These are phyloP conservation scores for Stemphylium vesicarium DNA, from an alignment of 2,329 filamentous ascomycete species.

Conservation along the genomic window DNA sequence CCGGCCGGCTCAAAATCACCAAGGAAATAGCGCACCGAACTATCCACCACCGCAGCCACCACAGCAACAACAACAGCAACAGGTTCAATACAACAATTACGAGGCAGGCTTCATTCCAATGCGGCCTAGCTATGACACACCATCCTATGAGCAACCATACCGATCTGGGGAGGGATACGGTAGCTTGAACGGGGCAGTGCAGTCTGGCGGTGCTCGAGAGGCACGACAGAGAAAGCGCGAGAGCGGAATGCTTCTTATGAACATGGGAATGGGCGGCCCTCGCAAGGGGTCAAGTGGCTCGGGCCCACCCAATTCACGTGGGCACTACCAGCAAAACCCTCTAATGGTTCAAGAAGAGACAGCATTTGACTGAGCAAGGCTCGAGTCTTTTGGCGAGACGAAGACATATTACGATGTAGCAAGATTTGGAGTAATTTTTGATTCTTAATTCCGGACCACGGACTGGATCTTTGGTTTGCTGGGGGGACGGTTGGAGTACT, in stretches of 20 bases:
- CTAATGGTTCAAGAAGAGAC: slow-evolving; percentile 39
- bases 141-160: slow-evolving; percentile 38
- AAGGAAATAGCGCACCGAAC: slow-evolving; percentile 26
- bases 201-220: slow-evolving; percentile 36
- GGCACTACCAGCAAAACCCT: slow-evolving; percentile 19
- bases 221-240: slow-evolving; percentile 44
- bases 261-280: slow-evolving; percentile 42
- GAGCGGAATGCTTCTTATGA: slow-evolving; percentile 50
- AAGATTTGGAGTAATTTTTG: slow-evolving; percentile 37
- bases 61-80: slow-evolving; percentile 28
- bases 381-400: slow-evolving; percentile 2
- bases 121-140: slow-evolving; percentile 56
- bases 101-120: slow-evolving; percentile 61
- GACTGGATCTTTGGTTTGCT: slow-evolving; percentile 34
- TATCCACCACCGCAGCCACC: slow-evolving; percentile 35
- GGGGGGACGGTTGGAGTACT: not conserved
- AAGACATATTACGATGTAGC: slow-evolving; percentile 18
- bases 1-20: slow-evolving; percentile 32
- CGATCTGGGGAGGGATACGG: slow-evolving; percentile 40
- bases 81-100: slow-evolving; percentile 39
- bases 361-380: slow-evolving; percentile 36
- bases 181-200: slow-evolving; percentile 43
- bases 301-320: slow-evolving; percentile 22
- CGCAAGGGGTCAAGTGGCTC: slow-evolving; percentile 47
- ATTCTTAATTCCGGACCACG: slow-evolving; percentile 35